Percentiles rank a stretch among this genome's conserved stretches.
Evolutionary conservation across 352 stramenopile genomes (phyloP).

Genomic region (Pythium grandisporangium): DNA sequence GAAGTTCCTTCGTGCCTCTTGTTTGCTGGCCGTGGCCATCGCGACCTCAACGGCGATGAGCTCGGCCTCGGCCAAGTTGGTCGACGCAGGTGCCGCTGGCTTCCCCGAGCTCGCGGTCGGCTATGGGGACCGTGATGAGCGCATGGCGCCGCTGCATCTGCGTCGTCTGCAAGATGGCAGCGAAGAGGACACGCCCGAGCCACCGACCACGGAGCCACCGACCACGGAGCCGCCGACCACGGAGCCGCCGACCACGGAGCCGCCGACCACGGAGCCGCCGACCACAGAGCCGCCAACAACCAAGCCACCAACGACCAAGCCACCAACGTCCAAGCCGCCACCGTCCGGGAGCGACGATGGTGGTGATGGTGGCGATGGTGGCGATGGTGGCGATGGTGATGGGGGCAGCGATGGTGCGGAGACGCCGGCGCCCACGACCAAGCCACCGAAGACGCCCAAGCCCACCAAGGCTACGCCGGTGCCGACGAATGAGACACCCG

Average conservation of each 20-base stretch:
- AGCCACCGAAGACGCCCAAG: background rate
- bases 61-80: background rate
- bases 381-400: background rate
- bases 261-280: conserved; percentile 6
- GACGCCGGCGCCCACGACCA: background rate
- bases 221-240: conserved; percentile 5
- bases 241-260: conserved; percentile 5
- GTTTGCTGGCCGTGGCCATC: conserved; percentile 9
- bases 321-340: conserved; percentile 3
- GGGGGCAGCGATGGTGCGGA: background rate
- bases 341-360: background rate
- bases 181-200: background rate
- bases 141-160: background rate
- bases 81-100: too few species aligned
- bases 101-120: background rate
- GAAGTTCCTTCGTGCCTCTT: conserved; percentile 13
- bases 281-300: conserved; percentile 6
- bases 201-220: background rate
- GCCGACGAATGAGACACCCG: background rate
- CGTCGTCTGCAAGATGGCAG: conserved; percentile 3
- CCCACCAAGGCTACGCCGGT: background rate
- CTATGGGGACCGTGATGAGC: background rate
- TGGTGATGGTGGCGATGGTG: background rate
- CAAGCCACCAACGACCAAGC: conserved; percentile 5
- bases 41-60: conserved; percentile 1